Evolutionary conservation across 1,139 yeast genomes (phyloP).

Genomic region (Sugiyamaella castrensis): DNA sequence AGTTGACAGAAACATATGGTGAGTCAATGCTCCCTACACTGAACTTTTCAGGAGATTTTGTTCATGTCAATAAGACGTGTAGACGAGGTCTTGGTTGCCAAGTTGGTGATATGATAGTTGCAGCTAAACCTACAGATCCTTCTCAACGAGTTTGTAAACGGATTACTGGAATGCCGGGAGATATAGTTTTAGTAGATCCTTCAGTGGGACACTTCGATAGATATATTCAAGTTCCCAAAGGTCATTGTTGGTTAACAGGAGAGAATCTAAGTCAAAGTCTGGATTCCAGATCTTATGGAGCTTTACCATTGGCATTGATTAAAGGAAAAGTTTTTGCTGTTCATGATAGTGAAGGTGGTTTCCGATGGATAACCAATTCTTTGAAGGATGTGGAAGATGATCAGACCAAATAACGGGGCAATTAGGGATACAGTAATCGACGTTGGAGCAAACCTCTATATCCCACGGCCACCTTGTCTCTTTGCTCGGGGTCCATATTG

Average conservation of each 20-base stretch:
- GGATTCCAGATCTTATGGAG: conserved; percentile 87
- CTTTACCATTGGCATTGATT: conserved; percentile 80
- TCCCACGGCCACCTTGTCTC: no score
- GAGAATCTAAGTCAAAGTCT: conserved; percentile 86
- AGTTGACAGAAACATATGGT: conserved; percentile 80
- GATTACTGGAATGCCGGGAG: conserved; percentile 96
- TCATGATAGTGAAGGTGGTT: conserved; percentile 23
- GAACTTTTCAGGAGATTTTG: conserved; percentile 70
- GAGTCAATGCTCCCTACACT: conserved; percentile 95
- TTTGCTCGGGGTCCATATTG: no score
- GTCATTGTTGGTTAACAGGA: conserved; percentile 97
- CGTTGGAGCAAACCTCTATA: no score
- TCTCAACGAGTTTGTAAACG: conserved; percentile 84
- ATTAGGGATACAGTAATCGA: no score
- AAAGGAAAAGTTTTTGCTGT: conserved; percentile 84
- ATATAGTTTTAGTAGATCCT: conserved; percentile 76
- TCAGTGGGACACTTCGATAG: conserved; percentile 41
- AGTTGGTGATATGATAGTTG: conserved; percentile 87
- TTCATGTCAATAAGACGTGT: conserved; percentile 64
- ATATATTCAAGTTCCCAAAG: conserved; percentile 54
- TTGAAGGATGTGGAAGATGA: background rate
- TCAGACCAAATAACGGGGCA: no score
- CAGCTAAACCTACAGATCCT: conserved; percentile 88
- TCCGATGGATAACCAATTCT: conserved; percentile 22
- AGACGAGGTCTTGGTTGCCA: conserved; percentile 58